Conservation (phyloP, 352 stramenopile species). For the Globisporangium solare region DNA sequence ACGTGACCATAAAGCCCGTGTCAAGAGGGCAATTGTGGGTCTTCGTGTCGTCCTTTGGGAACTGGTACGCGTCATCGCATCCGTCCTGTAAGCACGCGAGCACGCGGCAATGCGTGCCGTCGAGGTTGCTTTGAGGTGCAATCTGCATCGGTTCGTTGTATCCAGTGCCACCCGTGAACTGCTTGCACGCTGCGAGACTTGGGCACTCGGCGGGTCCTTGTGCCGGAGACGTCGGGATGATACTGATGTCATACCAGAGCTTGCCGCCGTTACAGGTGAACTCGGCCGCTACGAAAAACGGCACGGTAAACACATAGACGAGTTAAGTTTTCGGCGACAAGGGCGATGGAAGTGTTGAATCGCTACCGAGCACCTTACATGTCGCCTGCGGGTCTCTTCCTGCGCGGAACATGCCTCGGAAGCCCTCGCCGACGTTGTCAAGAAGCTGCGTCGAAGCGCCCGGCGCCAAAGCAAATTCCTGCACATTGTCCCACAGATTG, state of each 20-base stretch:
- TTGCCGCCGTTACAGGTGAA: conserved; percentile 29
- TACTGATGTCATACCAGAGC: conserved; percentile 51
- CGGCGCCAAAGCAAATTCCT: not conserved
- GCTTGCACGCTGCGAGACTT: conserved; percentile 34
- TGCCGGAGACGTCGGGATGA: conserved; percentile 32
- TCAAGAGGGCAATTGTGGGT: conserved; percentile 31
- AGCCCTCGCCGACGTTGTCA: conserved; percentile 3
- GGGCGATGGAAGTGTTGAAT: not conserved
- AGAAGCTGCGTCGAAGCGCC: conserved; percentile 2
- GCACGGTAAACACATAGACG: conserved; percentile 10
- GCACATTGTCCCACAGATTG: conserved; percentile 17
- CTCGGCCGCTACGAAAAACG: conserved; percentile 27
- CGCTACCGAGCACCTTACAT: conserved; percentile 4
- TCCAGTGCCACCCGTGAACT: conserved; percentile 27
- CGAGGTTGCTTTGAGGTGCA: conserved; percentile 24
- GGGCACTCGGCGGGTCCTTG: conserved; percentile 29
- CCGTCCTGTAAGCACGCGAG: conserved; percentile 33
- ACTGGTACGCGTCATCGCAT: conserved; percentile 59
- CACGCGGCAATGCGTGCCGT: conserved; percentile 27
- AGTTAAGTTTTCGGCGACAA: not conserved
- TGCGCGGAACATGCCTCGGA: conserved; percentile 20
- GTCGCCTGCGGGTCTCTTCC: conserved; percentile 17
- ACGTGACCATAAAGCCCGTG: conserved; percentile 29
- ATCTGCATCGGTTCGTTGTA: conserved; percentile 54
- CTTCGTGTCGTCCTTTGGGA: conserved; percentile 41